Conservation (phyloP, 148 eudicot genomes). For the Camellia lanceoleosa region DNA sequence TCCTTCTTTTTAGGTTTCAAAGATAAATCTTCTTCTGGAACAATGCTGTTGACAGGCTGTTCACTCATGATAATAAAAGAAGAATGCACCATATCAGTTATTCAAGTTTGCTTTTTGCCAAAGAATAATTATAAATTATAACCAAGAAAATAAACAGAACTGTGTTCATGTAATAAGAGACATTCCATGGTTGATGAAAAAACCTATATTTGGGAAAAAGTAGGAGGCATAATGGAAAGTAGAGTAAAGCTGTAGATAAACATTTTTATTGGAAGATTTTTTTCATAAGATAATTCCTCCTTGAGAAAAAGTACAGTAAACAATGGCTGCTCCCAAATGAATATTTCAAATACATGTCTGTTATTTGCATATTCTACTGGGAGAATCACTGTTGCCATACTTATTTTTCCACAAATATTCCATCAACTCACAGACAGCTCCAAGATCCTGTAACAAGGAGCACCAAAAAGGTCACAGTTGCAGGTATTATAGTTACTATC, state of each 20-base stretch:
- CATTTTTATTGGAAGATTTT: too few relatives aligned
- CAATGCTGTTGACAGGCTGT: neutral
- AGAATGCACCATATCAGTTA: conserved; percentile 2
- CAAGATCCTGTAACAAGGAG: too few relatives aligned
- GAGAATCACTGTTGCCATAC: neutral
- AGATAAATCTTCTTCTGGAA: neutral
- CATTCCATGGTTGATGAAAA: too few relatives aligned
- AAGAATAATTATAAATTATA: neutral
- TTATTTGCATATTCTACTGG: neutral
- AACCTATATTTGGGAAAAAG: neutral
- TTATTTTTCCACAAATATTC: neutral
- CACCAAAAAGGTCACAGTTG: neutral
- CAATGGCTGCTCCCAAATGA: neutral
- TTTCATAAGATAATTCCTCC: too few relatives aligned
- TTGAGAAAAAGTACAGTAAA: too few relatives aligned
- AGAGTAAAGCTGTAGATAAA: too few relatives aligned
- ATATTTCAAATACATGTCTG: neutral
- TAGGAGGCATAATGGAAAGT: neutral
- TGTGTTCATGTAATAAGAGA: neutral
- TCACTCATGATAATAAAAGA: neutral
- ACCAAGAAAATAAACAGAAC: neutral
- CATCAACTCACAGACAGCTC: too few relatives aligned
- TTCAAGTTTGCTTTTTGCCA: neutral
- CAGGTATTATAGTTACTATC: neutral
- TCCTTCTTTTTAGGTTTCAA: neutral